Conservation (phyloP, 2,329 filamentous ascomycete genomes). For the Phialophora expanda region DNA sequence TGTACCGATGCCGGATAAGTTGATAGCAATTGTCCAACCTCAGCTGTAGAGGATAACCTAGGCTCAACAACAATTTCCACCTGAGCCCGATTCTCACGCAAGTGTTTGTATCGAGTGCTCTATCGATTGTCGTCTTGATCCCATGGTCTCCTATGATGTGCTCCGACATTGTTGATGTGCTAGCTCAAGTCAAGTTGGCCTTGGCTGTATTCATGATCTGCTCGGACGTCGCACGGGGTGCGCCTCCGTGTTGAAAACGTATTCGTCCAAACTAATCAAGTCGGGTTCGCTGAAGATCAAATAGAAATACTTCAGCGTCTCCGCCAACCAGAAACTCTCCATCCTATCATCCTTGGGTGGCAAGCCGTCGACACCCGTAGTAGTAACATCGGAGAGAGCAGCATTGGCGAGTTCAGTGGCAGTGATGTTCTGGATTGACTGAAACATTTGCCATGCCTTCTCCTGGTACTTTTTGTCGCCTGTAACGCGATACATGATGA, state of each 20-base stretch:
- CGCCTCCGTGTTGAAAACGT: slow-evolving; percentile 52
- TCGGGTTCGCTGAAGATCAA: slow-evolving; percentile 51
- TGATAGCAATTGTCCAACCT: too few species aligned
- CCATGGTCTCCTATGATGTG: too few species aligned
- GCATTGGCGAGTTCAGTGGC: slow-evolving; percentile 61
- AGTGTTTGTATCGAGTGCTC: too few species aligned
- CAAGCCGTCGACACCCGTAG: slow-evolving; percentile 5
- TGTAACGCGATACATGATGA: slow-evolving; percentile 65
- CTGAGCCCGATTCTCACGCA: too few species aligned
- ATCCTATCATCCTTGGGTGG: slow-evolving; percentile 44
- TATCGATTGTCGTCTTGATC: too few species aligned
- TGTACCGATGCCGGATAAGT: too few species aligned
- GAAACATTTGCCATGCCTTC: slow-evolving; percentile 57
- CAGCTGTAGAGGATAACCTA: too few species aligned
- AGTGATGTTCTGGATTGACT: slow-evolving; percentile 51
- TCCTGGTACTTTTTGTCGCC: slow-evolving; percentile 56
- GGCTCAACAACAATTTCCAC: too few species aligned
- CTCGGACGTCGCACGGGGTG: slow-evolving; percentile 43
- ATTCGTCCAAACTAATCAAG: slow-evolving; percentile 50
- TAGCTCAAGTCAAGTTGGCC: too few species aligned
- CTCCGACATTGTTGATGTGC: too few species aligned
- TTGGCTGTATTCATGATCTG: too few species aligned
- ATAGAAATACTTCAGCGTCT: slow-evolving; percentile 54
- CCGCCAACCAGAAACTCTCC: slow-evolving; percentile 55
- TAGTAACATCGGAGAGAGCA: slow-evolving; percentile 49